Evolutionary conservation across 305 asterid species (phyloP).

Genomic region (Andrographis paniculata): DNA sequence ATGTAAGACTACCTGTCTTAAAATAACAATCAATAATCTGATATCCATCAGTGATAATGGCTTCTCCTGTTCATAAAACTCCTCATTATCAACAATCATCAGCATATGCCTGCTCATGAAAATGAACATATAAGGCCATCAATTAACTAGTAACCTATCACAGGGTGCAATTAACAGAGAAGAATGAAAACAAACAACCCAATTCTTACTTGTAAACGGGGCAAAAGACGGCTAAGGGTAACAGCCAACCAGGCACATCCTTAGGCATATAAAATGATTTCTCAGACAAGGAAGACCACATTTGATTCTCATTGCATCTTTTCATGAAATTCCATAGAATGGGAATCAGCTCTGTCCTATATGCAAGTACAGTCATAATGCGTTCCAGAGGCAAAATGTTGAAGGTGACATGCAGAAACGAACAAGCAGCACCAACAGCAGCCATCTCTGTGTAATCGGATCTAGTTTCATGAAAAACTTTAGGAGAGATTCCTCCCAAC

Average conservation of each 20-base stretch:
- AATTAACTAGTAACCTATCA: conserved; percentile 10
- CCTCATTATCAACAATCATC: conserved; percentile 89
- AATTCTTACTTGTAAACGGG: conserved; percentile 83
- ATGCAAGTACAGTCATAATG: conserved; percentile 85
- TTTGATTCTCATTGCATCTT: conserved; percentile 65
- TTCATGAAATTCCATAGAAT: conserved; percentile 86
- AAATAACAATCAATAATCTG: conserved; percentile 66
- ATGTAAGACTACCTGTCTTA: conserved; percentile 66
- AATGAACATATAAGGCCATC: conserved; percentile 20
- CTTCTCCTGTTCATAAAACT: conserved; percentile 92
- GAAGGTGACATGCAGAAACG: conserved; percentile 72
- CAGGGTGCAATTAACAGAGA: conserved; percentile 12
- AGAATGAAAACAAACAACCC: conserved; percentile 10
- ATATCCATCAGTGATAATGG: conserved; percentile 80
- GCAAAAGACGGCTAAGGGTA: conserved; percentile 90
- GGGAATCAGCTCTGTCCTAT: conserved; percentile 85
- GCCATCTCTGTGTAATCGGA: conserved; percentile 52
- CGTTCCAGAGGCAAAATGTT: conserved; percentile 80
- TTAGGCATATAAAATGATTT: conserved; percentile 60
- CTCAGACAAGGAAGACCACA: conserved; percentile 72
- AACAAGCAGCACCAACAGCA: conserved; percentile 84
- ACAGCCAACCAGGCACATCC: conserved; percentile 77
- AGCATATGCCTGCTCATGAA: conserved; percentile 81
- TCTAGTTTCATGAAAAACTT: conserved; percentile 35
- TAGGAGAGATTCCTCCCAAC: conserved; percentile 46